Evolutionary conservation across 768 basidiomycete genomes (phyloP).

Genomic region (Collybia mongolica): DNA sequence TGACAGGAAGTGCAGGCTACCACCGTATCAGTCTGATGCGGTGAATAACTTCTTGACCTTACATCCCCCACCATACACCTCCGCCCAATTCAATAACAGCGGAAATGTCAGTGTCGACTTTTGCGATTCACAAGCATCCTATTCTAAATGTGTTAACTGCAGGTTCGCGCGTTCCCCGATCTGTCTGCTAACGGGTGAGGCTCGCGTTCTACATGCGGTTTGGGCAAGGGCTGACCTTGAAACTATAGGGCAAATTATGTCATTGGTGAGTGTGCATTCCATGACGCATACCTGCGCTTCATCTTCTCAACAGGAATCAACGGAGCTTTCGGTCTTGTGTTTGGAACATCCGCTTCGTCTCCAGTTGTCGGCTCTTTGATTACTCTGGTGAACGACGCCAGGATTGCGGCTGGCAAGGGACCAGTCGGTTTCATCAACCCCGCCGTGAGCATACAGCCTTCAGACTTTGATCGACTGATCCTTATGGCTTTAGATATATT

Average conservation of each 20-base stretch:
- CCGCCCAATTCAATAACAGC: conserved; percentile 43
- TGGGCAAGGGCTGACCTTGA: neutral
- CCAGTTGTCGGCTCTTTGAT: conserved; percentile 51
- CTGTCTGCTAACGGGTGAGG: conserved; percentile 44
- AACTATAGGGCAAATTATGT: conserved; percentile 35
- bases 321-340: conserved; percentile 37
- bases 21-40: conserved; percentile 42
- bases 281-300: neutral
- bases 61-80: conserved; percentile 38
- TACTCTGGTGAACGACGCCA: conserved; percentile 52
- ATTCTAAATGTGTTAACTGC: neutral
- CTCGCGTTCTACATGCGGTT: neutral
- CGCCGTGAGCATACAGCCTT: conserved; percentile 21
- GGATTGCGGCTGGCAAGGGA: conserved; percentile 37
- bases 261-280: conserved; percentile 24
- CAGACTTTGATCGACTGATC: neutral
- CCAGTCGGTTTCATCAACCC: conserved; percentile 53
- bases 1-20: conserved; percentile 26
- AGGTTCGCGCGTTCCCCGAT: conserved; percentile 51
- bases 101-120: conserved; percentile 27
- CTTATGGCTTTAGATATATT: conserved; percentile 32
- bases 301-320: conserved; percentile 28
- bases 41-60: conserved; percentile 37
- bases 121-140: neutral
- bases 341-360: conserved; percentile 49